Evolutionary conservation across 2,329 filamentous ascomycete species (phyloP).

Genomic region (Stachybotrys elegans): DNA sequence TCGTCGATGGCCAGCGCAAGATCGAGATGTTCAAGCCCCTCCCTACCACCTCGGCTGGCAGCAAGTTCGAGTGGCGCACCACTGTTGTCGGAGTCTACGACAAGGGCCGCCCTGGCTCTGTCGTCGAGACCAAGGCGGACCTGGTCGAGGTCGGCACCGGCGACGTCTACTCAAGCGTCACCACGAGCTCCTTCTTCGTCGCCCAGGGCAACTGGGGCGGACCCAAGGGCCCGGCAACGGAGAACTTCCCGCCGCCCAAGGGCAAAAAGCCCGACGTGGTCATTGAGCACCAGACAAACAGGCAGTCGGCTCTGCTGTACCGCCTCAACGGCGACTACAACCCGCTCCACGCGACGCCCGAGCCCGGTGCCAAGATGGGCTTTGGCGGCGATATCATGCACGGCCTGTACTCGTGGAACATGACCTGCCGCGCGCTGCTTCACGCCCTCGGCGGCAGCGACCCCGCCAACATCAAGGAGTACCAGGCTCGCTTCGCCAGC

Average conservation of each 20-base stretch:
- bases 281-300: slow-evolving; percentile 64
- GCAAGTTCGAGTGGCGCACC: slow-evolving; percentile 68
- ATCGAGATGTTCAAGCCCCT: slow-evolving; percentile 73
- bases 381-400: slow-evolving; percentile 88
- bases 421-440: slow-evolving; percentile 67
- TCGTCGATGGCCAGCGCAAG: slow-evolving; percentile 79
- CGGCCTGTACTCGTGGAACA: slow-evolving; percentile 85
- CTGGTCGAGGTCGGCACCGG: slow-evolving; percentile 66
- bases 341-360: slow-evolving; percentile 81
- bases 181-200: slow-evolving; percentile 72
- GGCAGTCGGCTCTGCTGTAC: slow-evolving; percentile 72
- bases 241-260: slow-evolving; percentile 73
- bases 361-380: slow-evolving; percentile 83
- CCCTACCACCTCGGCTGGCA: slow-evolving; percentile 65
- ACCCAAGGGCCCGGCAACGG: slow-evolving; percentile 78
- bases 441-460: slow-evolving; percentile 70
- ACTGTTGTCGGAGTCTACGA: slow-evolving; percentile 85
- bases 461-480: slow-evolving; percentile 78
- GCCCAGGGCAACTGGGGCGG: slow-evolving; percentile 81
- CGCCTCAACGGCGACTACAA: slow-evolving; percentile 92
- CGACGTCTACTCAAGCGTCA: slow-evolving; percentile 66
- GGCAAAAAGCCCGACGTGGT: slow-evolving; percentile 68
- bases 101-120: slow-evolving; percentile 78
- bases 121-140: slow-evolving; percentile 73
- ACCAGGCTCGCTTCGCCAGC: slow-evolving; percentile 81